Evolutionary conservation across 768 basidiomycete species (phyloP).

Genomic region (Mycena chlorophos): DNA sequence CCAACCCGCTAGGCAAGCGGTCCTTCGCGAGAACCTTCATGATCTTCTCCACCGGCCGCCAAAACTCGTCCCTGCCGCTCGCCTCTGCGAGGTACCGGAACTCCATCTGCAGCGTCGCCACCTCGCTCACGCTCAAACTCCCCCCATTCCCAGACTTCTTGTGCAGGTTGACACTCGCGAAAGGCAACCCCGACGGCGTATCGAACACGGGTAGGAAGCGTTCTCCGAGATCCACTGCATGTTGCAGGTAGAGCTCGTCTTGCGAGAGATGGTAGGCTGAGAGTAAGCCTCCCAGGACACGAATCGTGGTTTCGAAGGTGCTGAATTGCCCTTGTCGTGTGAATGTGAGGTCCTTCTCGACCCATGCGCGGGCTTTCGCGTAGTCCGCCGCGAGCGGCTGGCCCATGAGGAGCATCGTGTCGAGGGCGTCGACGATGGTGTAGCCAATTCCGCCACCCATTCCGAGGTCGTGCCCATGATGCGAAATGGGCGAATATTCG

Average conservation of each 20-base stretch:
- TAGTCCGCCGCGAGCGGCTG: conserved; percentile 66
- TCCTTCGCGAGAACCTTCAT: conserved; percentile 71
- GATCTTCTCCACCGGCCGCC: conserved; percentile 31
- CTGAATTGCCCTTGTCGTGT: conserved; percentile 76
- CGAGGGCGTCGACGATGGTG: conserved; percentile 84
- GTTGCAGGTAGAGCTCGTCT: conserved; percentile 70
- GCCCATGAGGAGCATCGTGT: conserved; percentile 85
- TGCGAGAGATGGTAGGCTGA: conserved; percentile 70
- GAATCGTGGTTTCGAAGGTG: conserved; percentile 96
- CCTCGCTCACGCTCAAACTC: conserved; percentile 77
- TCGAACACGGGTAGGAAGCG: conserved; percentile 81
- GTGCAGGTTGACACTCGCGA: conserved; percentile 72
- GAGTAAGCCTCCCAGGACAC: conserved; percentile 86
- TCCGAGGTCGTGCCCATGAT: conserved; percentile 75
- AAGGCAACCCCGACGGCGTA: conserved; percentile 76
- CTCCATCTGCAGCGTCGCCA: conserved; percentile 84
- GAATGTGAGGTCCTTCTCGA: conserved; percentile 66
- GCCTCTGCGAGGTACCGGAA: conserved; percentile 83
- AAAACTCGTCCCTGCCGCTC: conserved; percentile 61
- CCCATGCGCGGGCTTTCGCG: conserved; percentile 71
- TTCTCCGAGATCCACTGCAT: conserved; percentile 80
- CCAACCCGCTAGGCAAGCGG: conserved; percentile 67
- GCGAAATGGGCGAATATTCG: conserved; percentile 85
- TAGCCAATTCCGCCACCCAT: conserved; percentile 82
- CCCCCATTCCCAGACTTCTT: conserved; percentile 59